A percentile compares a stretch with the other conserved stretches of the same genome.
Conservation (phyloP, 2,329 filamentous ascomycete genomes). For the Aspergillus vadensis region DNA sequence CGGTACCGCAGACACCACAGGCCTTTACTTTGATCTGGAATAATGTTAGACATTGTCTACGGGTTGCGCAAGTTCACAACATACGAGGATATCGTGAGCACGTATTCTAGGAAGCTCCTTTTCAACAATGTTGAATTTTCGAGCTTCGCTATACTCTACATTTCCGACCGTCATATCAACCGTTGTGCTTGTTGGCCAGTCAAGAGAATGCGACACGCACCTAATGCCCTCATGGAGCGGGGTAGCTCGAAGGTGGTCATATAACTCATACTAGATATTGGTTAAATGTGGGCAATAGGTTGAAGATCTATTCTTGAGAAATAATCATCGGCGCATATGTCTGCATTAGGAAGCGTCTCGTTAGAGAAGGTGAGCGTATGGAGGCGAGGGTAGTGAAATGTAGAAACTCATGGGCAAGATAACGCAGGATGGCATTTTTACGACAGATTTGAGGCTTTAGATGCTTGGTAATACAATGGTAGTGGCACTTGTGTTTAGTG, state of each 20-base stretch:
- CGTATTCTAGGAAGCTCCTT: slow-evolving; percentile 63
- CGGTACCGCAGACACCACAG: slow-evolving; percentile 64
- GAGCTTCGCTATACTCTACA: slow-evolving; percentile 59
- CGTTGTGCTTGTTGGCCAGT: background rate
- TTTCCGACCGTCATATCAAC: background rate
- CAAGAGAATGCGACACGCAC: background rate
- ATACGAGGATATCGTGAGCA: slow-evolving; percentile 60
- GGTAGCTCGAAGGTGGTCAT: background rate
- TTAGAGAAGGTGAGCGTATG: too few relatives aligned
- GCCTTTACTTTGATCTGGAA: slow-evolving; percentile 65
- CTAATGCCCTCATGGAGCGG: background rate
- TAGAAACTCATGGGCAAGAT: too few relatives aligned
- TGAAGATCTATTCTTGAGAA: fast-evolving
- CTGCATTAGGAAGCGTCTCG: too few relatives aligned
- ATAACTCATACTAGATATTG: background rate
- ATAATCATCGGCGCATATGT: background rate
- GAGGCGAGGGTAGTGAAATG: too few relatives aligned
- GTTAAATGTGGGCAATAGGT: background rate
- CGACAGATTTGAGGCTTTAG: fast-evolving
- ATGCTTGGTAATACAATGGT: too few relatives aligned
- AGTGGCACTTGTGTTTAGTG: too few relatives aligned
- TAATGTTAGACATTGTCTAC: background rate
- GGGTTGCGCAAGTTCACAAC: slow-evolving; percentile 3
- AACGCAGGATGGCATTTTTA: too few relatives aligned
- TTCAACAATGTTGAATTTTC: slow-evolving; percentile 62